phyloP scores from a whole-genome alignment of 257 asterid species.

The Jacaranda mimosifolia region DNA sequence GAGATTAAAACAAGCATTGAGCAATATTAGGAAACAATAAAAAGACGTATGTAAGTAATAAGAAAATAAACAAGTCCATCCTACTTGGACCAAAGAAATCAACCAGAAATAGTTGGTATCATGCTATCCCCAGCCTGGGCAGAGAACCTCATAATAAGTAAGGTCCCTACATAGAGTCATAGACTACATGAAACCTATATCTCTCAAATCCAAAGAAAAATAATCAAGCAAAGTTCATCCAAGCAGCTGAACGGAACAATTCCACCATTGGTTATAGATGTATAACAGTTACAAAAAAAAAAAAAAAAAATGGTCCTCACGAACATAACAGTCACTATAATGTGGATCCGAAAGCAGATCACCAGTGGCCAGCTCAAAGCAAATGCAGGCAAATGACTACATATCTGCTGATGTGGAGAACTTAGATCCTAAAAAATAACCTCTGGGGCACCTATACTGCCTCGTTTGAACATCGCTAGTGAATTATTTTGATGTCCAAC shows the following conservation, averaged over 20 bases:
- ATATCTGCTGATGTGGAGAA: slow-evolving; percentile 94
- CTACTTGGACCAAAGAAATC: slow-evolving; percentile 1
- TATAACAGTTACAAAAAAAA: neutral
- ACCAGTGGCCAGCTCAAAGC: slow-evolving; percentile 96
- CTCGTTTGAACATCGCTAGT: slow-evolving; percentile 94
- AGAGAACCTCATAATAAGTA: neutral
- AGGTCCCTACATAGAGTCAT: neutral
- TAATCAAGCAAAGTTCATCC: neutral
- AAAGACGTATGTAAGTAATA: neutral
- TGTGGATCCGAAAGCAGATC: slow-evolving; percentile 98
- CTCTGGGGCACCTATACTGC: slow-evolving; percentile 94
- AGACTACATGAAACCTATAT: slow-evolving; percentile 3
- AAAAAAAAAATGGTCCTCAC: slow-evolving; percentile 47
- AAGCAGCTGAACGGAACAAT: slow-evolving; percentile 2
- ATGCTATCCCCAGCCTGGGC: slow-evolving; percentile 11
- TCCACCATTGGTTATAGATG: neutral
- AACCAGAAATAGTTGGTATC: slow-evolving; percentile 13
- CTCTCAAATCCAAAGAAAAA: slow-evolving; percentile 6
- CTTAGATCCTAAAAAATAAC: slow-evolving; percentile 89
- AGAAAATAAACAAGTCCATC: neutral
- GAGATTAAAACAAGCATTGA: no score
- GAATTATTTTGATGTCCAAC: slow-evolving; percentile 95
- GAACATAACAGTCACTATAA: slow-evolving; percentile 83
- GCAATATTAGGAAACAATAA: no score
- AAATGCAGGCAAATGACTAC: slow-evolving; percentile 98